A percentile compares a stretch with the other conserved stretches of the same genome.
These are phyloP conservation scores for Paraurostyla sp. DNA, from an alignment of 73 alveolate genomes.

Conservation along the genomic window DNA sequence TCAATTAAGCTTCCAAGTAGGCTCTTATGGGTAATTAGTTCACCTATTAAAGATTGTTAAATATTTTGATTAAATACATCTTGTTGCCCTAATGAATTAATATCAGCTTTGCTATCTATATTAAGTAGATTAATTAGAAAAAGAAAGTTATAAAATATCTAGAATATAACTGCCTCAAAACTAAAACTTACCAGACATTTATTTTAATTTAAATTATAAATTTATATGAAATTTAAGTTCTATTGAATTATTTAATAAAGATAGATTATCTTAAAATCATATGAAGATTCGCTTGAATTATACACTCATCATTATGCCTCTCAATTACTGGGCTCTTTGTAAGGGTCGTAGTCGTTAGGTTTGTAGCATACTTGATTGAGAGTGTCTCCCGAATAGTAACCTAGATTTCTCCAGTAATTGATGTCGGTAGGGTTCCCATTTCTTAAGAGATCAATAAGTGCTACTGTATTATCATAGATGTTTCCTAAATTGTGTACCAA, in stretches of 20 bases:
- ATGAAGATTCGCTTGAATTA: too few species aligned
- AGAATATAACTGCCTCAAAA: neutral
- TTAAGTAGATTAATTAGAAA: too few species aligned
- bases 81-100: neutral
- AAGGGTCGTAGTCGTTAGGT: conserved; percentile 19
- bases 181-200: conserved; percentile 23
- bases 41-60: too few species aligned
- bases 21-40: conserved; percentile 74
- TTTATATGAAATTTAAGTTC: neutral
- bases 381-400: neutral
- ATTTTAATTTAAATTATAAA: neutral
- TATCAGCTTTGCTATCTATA: conserved; percentile 9
- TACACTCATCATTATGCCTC: neutral
- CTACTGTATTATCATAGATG: conserved; percentile 27
- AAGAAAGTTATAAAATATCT: too few species aligned
- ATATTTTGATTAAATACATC: neutral
- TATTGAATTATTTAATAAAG: neutral
- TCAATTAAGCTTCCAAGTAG: conserved; percentile 66
- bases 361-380: conserved; percentile 16
- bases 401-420: conserved; percentile 26
- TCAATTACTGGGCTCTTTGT: neutral
- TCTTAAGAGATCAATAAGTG: neutral
- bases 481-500: conserved; percentile 1
- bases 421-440: conserved; percentile 11
- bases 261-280: too few species aligned